Base-by-base conservation (phyloP, 2,329 filamentous ascomycete species). In the Knoxdaviesia proteae region DNA sequence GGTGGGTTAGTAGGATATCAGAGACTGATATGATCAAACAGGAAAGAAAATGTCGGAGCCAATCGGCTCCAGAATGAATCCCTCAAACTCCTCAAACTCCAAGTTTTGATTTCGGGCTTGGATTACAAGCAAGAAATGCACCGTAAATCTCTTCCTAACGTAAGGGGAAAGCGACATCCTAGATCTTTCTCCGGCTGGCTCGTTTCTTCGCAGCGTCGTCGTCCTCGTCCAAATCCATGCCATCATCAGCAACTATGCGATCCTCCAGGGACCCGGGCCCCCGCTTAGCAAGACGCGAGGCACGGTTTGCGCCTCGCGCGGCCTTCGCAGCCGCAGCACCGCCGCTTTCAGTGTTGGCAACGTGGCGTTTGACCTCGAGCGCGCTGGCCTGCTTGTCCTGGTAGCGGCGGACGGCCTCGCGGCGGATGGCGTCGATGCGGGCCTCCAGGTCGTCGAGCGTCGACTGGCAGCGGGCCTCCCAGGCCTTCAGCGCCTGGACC, bases 401-500 rank as follows among this genome's bases (percentile, higher is more conserved):
- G 36, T 70, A 67, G 10, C 74, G 65, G 40, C 60, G 57, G 32
- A 63, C 59, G 1, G 80, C 79, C 1, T 66, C 62, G 2, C 59
- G 57, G 49, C 73, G 77, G 47, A 94, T 76, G 33, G 59, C 64
- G 9, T 65, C 65, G 44, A 93, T 81, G 56, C 93, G 80, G 1
- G 64, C 62, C 48, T 94, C 84, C 4, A 98, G 71, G 32, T 80
- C 80, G 0, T 60, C 62, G 2, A 94, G 73, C 2, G 84, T 83
- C 4, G 66, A 61, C 5, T 74, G 71, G 63, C 88, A 96, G 45
- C 86, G 76, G n/a, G 60, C 63, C 42, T 80, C 76, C 88, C 88
- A 98, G 44, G 69, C 68, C 32, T 68, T 65, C 7, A 98, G 69
- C 8, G 77, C 71, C 3, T 61, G 57, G 32, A 84, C 69, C 62